Conservation (phyloP, 331 rosid species). For the Cucumis variabilis region DNA sequence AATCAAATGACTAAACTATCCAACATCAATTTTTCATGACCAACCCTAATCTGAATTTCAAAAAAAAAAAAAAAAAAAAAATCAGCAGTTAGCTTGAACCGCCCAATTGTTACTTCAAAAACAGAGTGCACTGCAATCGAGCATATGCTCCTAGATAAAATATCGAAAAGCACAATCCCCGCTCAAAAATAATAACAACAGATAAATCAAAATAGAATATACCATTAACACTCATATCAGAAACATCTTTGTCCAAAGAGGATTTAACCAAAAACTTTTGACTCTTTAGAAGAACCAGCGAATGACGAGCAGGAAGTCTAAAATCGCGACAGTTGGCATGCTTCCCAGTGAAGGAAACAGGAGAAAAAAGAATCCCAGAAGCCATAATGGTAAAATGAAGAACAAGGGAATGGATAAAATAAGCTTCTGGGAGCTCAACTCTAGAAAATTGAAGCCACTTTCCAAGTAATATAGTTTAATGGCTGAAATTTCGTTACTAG, state of each 20-base stretch:
- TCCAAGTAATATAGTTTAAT: neutral
- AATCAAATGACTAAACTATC: slow-evolving; percentile 21
- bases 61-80: neutral
- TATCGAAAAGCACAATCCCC: slow-evolving; percentile 12
- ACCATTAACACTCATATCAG: slow-evolving; percentile 94
- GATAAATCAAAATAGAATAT: slow-evolving; percentile 19
- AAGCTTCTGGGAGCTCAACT: slow-evolving; percentile 2
- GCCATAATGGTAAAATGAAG: slow-evolving; percentile 40
- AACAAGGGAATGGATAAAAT: neutral
- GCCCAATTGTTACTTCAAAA: neutral
- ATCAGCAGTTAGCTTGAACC: neutral
- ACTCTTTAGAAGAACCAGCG: slow-evolving; percentile 39
- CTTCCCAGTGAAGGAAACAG: slow-evolving; percentile 50
- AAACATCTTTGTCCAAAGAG: slow-evolving; percentile 85
- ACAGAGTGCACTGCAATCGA: neutral
- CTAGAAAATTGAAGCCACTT: neutral
- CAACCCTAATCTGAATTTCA: slow-evolving; percentile 14
- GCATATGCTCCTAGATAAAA: neutral
- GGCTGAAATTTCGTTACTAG: neutral
- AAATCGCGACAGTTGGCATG: slow-evolving; percentile 38
- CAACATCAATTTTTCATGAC: neutral
- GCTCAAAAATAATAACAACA: neutral
- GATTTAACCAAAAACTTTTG: slow-evolving; percentile 56
- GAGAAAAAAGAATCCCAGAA: slow-evolving; percentile 51
- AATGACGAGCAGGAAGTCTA: slow-evolving; percentile 41